phyloP scores from a whole-genome alignment of 495 filamentous ascomycete species.

The Aspergillus funiculosus region DNA sequence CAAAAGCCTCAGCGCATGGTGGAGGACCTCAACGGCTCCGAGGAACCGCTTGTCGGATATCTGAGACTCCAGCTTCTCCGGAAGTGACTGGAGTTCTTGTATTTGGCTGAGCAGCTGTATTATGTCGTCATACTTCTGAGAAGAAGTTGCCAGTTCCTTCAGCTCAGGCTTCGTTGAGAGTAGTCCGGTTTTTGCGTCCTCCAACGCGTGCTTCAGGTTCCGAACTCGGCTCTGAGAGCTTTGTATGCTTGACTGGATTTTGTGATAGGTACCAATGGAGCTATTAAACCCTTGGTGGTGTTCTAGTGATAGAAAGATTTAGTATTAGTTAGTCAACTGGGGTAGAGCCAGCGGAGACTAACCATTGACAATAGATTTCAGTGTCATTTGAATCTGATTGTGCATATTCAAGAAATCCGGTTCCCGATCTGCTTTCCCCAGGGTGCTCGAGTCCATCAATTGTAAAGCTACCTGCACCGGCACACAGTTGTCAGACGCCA shows the following conservation, averaged over 20 bases:
- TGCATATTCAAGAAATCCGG: slow-evolving; percentile 76
- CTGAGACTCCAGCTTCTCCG: slow-evolving; percentile 83
- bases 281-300: slow-evolving; percentile 99
- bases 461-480: slow-evolving; percentile 90
- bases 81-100: slow-evolving; percentile 83
- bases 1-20: slow-evolving; percentile 75
- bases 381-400: slow-evolving; percentile 75
- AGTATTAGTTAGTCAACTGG: not conserved
- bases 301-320: slow-evolving; percentile 43
- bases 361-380: slow-evolving; percentile 91
- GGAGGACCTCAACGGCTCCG: slow-evolving; percentile 83
- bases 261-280: slow-evolving; percentile 97
- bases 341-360: slow-evolving; percentile 3
- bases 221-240: slow-evolving; percentile 80
- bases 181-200: slow-evolving; percentile 74
- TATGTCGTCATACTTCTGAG: slow-evolving; percentile 87
- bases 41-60: slow-evolving; percentile 97
- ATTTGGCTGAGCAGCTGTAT: slow-evolving; percentile 78
- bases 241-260: slow-evolving; percentile 91
- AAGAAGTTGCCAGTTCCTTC: slow-evolving; percentile 75
- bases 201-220: slow-evolving; percentile 71
- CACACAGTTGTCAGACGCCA: slow-evolving; percentile 79
- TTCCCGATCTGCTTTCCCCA: slow-evolving; percentile 85
- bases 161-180: slow-evolving; percentile 86
- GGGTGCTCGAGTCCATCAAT: slow-evolving; percentile 86